Percentiles rank a stretch among this genome's conserved stretches.
These are phyloP conservation scores for Immersiporthe knoxdaviesiana DNA, from an alignment of 2,329 filamentous ascomycete genomes.

Conservation along the genomic window DNA sequence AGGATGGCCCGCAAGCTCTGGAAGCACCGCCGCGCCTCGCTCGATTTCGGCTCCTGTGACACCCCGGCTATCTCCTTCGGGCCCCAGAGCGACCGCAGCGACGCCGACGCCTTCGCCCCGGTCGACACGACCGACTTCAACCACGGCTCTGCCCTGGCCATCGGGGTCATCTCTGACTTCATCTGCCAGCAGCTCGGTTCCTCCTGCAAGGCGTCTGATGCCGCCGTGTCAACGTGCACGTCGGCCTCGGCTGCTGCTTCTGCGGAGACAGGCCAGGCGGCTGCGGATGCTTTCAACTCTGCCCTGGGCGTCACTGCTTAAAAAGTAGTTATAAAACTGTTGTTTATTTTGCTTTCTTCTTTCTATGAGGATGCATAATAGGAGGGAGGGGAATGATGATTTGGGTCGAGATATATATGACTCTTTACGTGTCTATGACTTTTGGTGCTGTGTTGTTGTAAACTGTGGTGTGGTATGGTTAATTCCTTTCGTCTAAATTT, in stretches of 20 bases:
- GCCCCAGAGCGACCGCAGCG: constrained; percentile 50
- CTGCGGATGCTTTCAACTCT: constrained; percentile 45
- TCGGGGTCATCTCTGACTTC: constrained; percentile 43
- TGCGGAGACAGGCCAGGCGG: constrained; percentile 40
- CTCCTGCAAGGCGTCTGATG: constrained; percentile 41
- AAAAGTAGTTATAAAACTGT: constrained; percentile 16
- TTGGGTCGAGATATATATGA: neutral
- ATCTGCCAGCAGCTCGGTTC: constrained; percentile 42
- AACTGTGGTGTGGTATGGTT: neutral
- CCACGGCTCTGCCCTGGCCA: constrained; percentile 53
- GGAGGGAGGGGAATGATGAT: neutral
- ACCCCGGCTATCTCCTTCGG: constrained; percentile 55
- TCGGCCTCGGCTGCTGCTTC: constrained; percentile 39
- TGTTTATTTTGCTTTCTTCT: neutral
- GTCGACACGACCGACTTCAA: constrained; percentile 49
- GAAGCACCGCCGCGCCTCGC: constrained; percentile 32
- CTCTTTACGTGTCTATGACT: neutral
- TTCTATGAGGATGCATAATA: neutral
- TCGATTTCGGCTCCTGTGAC: constrained; percentile 51
- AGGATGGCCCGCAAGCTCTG: constrained; percentile 34
- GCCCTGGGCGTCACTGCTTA: constrained; percentile 40
- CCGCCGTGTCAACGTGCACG: constrained; percentile 40
- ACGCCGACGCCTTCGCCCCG: constrained; percentile 46
- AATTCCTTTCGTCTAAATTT: neutral
- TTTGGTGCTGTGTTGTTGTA: neutral